Base-by-base conservation (phyloP, 2,329 filamentous ascomycete genomes). In the Fusarium protoensiforme region DNA sequence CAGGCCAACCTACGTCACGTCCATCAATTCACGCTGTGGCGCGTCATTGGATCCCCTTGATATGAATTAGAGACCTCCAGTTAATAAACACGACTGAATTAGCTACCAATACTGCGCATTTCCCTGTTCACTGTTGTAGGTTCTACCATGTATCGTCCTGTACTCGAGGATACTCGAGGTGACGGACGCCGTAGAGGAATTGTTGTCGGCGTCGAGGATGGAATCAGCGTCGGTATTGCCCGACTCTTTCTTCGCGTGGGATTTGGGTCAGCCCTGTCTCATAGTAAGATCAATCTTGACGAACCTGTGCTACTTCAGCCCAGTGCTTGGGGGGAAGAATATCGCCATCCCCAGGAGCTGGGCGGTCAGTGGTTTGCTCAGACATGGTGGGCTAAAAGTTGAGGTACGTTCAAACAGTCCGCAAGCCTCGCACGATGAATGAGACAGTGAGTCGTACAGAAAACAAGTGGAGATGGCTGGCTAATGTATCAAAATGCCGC, bases 51-150 rank as follows among this genome's bases (percentile, higher is more conserved):
- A 77, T 2, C 73, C 75, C 75, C 75, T 77, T 48, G 0, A 2
- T 2, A 18, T 10, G 2, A 1, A 10, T 71, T 20, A 75, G 46
- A 13, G 4, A 22, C 3, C 1, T 16, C 7, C 4, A 62, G 64
- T 10, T 46, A 22, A 5, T 7, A 22, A 5, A 8, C 18, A 8
- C 1, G 1, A 24, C 5, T 1, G 1, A 54, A 9, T 29, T 1
- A 24, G 18, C 16, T 60, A 73, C 77, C 78, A 80, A 22, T 80
- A 80, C 2, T 78, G 78, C 6, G 74, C 67, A 62, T 67, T 63
- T 1, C 73, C 68, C 7, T 75, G 76, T 13, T 76, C 75, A 20
- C 74, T 75, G 1, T 78, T 68, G 18, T 75, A 78, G 1, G 75
- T 75, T 8, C 75, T 67, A 1, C 76, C 76, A 14, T 78, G 72